Base-by-base conservation (phyloP, 129 eudicot genomes). In the Centaurea solstitialis region DNA sequence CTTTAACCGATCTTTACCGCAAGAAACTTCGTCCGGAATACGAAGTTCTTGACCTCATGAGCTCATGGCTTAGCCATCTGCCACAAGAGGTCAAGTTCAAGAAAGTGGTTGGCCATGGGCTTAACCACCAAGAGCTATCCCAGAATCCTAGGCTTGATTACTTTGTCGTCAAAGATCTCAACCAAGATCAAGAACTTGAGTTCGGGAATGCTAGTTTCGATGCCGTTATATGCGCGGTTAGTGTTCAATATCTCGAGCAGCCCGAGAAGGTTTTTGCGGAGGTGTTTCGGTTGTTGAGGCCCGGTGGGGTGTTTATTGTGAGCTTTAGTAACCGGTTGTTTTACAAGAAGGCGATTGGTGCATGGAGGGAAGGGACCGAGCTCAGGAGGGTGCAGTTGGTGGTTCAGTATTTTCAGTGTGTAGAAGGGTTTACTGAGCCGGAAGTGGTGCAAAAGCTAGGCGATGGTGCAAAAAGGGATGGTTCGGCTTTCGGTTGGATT, bases 41-140 rank as follows among this genome's bases (percentile, higher is more conserved):
- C 47, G 97, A 93, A 69, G 69, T 93, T 50, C 90, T 93, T 23
- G 98, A 93, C 70, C 37, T 33, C 37, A 33, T 91, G 97, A 93
- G 97, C 88, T 91, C 98, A 71, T 93, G 98, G 98, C 83, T 91
- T 53, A 93, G 97, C 70, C 98, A 93, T 81, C 68, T 93, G 76
- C 98, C 97, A 10, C 69, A 81, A 43, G 87, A 93, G 50, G 79
- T 90, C 6, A 65, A 79, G 79, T 93, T 86, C 89, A 87, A 78
- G 74, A 91, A 45, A 57, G 98, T 93, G 7, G 93, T 91, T 30
- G 98, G 97, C 0, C 98, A 93, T 78, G 98, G 98, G 26, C 94
- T 93, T 6, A 93, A 93, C 68, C 89, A 95, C 10, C 95, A 91
- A 89, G 37, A 33, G 37, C 37, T 33, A 3, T 3, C 4, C 37